Conservation (phyloP, 345 rosid species). For the Rhodamnia rubescens region DNA sequence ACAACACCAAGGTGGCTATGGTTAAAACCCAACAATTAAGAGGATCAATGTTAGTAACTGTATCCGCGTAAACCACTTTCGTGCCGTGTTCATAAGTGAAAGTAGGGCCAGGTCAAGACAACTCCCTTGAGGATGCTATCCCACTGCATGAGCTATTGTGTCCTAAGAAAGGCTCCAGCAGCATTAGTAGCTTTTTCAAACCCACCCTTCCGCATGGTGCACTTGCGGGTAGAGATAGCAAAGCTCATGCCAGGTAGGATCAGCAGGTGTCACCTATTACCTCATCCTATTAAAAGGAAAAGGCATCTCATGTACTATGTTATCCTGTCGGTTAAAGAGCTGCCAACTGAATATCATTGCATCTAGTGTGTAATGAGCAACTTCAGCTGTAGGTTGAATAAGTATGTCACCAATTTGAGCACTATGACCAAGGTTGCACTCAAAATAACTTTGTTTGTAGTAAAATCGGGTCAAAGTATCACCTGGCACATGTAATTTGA, state of each 20-base stretch:
- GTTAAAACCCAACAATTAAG: not conserved
- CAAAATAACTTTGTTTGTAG: not conserved
- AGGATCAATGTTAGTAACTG: not conserved
- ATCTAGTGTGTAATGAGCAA: not conserved
- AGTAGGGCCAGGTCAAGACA: not conserved
- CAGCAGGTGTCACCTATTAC: not conserved
- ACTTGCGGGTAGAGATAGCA: not conserved
- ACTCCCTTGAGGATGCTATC: not conserved
- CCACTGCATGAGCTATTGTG: not conserved
- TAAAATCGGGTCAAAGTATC: not conserved
- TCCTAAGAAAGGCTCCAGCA: not conserved
- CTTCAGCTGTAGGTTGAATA: not conserved
- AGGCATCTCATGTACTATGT: not conserved
- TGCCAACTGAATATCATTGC: not conserved
- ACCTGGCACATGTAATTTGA: slow-evolving; percentile 96
- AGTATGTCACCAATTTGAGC: not conserved
- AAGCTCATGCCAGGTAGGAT: not conserved
- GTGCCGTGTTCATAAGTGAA: not conserved
- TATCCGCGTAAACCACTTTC: not conserved
- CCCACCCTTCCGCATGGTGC: not conserved
- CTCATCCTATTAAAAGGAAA: not conserved
- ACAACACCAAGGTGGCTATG: not conserved
- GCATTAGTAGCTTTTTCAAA: not conserved
- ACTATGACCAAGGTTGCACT: not conserved
- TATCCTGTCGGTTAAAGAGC: not conserved